These are phyloP conservation scores for Globomyces sp. DNA, from an alignment of 371 early-diverging fungal species.

Conservation along the genomic window DNA sequence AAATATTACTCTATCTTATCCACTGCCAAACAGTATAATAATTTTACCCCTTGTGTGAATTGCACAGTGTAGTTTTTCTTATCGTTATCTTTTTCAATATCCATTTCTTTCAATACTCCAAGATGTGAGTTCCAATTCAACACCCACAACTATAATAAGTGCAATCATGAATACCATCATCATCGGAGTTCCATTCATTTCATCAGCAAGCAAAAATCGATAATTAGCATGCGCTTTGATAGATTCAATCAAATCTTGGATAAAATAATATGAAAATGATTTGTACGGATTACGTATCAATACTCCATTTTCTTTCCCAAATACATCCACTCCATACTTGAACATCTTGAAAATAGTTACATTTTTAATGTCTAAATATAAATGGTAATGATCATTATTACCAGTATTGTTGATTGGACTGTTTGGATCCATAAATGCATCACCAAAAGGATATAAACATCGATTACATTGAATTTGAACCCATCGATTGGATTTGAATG, in stretches of 20 bases:
- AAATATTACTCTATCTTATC: too few relatives aligned
- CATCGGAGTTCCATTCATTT: background rate
- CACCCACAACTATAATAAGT: too few relatives aligned
- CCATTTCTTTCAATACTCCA: too few relatives aligned
- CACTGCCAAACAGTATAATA: too few relatives aligned
- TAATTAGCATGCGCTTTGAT: conserved; percentile 36
- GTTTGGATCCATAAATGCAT: conserved; percentile 16
- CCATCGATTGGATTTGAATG: background rate
- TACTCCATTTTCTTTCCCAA: background rate
- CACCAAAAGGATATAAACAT: conserved; percentile 30
- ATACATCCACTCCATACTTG: conserved; percentile 27
- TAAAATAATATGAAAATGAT: conserved; percentile 24
- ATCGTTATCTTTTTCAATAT: too few relatives aligned
- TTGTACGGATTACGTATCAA: background rate
- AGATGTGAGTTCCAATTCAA: too few relatives aligned
- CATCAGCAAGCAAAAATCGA: conserved; percentile 24
- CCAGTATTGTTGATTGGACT: background rate
- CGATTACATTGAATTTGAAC: conserved; percentile 16
- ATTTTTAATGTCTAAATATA: conserved; percentile 6
- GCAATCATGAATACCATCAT: too few relatives aligned
- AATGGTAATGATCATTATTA: background rate
- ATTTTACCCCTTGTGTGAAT: too few relatives aligned
- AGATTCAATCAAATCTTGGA: conserved; percentile 30
- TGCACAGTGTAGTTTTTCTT: too few relatives aligned
- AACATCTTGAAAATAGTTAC: conserved; percentile 27